Evolutionary conservation across 371 early-diverging fungal species (phyloP).

Genomic region (Catenaria anguillulae): DNA sequence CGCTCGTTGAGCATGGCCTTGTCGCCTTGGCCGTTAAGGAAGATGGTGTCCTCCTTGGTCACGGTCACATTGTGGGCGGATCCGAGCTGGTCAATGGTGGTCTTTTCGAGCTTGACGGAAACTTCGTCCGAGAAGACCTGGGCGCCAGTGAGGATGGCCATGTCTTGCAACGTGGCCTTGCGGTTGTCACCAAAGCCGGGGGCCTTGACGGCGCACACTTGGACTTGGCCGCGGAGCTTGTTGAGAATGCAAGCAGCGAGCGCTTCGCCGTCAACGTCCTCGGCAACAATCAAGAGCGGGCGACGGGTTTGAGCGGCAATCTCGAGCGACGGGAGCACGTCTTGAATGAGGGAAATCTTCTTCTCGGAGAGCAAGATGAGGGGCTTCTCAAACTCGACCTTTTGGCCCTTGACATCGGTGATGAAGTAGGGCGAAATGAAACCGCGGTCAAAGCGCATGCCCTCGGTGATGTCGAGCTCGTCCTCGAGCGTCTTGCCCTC

Average conservation of each 20-base stretch:
- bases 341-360: constrained; percentile 89
- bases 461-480: constrained; percentile 93
- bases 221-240: constrained; percentile 94
- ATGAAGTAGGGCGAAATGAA: constrained; percentile 98
- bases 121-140: constrained; percentile 92
- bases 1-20: constrained; percentile 76
- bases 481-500: constrained; percentile 96
- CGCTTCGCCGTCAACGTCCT: constrained; percentile 96
- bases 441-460: constrained; percentile 98
- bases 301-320: constrained; percentile 84
- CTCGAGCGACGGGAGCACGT: constrained; percentile 89
- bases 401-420: constrained; percentile 90
- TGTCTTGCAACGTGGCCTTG: constrained; percentile 90
- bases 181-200: constrained; percentile 98
- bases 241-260: constrained; percentile 95
- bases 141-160: constrained; percentile 84
- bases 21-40: constrained; percentile 85
- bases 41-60: constrained; percentile 95
- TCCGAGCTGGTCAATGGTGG: constrained; percentile 78
- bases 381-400: constrained; percentile 97
- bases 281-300: constrained; percentile 90
- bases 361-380: constrained; percentile 86
- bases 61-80: constrained; percentile 71
- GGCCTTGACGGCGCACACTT: constrained; percentile 92
- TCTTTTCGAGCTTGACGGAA: constrained; percentile 87